Evolutionary conservation across 2,329 filamentous ascomycete species (phyloP).

Genomic region (Botrytis sinoallii): DNA sequence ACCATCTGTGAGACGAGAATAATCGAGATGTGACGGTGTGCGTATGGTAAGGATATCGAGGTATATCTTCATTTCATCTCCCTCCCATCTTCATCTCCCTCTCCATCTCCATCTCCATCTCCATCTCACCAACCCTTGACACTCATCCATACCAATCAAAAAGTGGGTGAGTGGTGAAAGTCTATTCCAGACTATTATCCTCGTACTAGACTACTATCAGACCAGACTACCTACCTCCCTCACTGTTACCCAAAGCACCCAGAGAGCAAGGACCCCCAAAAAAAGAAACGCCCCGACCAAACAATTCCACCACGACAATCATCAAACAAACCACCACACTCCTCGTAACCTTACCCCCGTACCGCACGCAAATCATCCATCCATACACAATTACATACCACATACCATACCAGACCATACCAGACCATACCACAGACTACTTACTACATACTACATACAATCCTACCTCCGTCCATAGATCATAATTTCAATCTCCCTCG

Average conservation of each 20-base stretch:
- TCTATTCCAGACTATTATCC: neutral
- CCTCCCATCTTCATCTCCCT: too few relatives aligned
- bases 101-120: neutral
- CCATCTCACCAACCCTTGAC: too few relatives aligned
- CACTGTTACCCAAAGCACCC: neutral
- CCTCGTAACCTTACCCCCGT: neutral
- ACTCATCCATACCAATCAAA: neutral
- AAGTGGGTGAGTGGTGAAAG: neutral
- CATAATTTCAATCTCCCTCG: neutral
- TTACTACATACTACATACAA: neutral
- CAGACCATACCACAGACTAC: neutral
- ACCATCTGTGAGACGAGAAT: neutral
- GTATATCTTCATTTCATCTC: too few relatives aligned
- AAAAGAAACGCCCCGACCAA: neutral
- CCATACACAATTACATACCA: neutral
- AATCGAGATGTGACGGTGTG: neutral
- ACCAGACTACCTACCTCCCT: neutral
- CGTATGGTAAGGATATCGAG: too few relatives aligned
- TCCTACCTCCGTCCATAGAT: neutral
- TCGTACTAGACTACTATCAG: neutral
- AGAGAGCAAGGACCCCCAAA: neutral
- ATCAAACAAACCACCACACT: neutral
- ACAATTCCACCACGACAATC: neutral
- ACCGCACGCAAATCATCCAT: neutral
- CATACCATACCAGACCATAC: neutral